Evolutionary conservation across 306 rosid species (phyloP).

Genomic region (Boehmeria nivea): DNA sequence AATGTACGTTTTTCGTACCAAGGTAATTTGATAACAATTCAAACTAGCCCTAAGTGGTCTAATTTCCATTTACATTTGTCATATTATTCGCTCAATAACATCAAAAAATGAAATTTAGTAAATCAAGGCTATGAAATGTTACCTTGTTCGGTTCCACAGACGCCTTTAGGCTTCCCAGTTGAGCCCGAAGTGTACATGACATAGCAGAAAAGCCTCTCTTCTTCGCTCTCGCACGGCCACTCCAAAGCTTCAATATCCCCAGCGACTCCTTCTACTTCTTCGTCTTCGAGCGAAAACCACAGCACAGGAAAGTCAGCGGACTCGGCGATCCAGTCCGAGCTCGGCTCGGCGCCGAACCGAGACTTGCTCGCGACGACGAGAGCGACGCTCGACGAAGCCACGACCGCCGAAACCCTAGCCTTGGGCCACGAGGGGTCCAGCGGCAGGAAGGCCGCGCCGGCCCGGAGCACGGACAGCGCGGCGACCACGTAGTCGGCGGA

Average conservation of each 20-base stretch:
- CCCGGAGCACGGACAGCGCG: conserved; percentile 65
- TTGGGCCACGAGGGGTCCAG: conserved; percentile 82
- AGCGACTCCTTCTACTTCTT: not conserved
- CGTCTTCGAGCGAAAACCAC: conserved; percentile 48
- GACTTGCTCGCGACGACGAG: conserved; percentile 47
- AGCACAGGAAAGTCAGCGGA: conserved; percentile 31
- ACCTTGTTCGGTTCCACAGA: conserved; percentile 85
- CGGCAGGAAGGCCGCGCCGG: conserved; percentile 82
- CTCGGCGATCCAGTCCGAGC: conserved; percentile 43
- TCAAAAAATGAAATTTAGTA: not conserved
- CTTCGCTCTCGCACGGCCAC: conserved; percentile 52
- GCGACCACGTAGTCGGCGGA: conserved; percentile 69
- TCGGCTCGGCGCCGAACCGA: conserved; percentile 37
- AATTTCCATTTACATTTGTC: too few relatives aligned
- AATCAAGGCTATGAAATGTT: not conserved
- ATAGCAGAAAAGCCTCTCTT: conserved; percentile 61
- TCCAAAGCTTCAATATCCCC: conserved; percentile 6
- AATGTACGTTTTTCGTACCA: too few relatives aligned
- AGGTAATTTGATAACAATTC: too few relatives aligned
- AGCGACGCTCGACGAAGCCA: conserved; percentile 47
- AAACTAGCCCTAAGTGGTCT: too few relatives aligned
- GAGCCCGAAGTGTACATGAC: conserved; percentile 94
- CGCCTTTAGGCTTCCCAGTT: conserved; percentile 85
- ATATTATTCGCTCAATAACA: too few relatives aligned
- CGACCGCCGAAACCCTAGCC: conserved; percentile 44